Percentiles rank a stretch among this genome's conserved stretches.
Conservation (phyloP, 2,329 filamentous ascomycete species). For the Sclerotinia glacialis region DNA sequence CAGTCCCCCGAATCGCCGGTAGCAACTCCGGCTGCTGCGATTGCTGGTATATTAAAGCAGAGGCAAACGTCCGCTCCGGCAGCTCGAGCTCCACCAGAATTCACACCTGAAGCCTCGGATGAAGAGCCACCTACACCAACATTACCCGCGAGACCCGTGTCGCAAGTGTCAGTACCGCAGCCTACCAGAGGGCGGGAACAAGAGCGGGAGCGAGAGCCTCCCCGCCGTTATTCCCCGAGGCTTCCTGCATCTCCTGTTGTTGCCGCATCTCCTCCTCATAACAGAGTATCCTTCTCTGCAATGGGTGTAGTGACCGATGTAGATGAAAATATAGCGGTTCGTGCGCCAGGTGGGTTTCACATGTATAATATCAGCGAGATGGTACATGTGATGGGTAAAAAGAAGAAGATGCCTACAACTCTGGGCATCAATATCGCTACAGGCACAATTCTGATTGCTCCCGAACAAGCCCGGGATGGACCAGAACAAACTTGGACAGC, state of each 20-base stretch:
- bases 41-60: constrained; percentile 54
- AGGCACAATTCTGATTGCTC: constrained; percentile 85
- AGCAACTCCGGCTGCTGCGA: constrained; percentile 42
- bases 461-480: constrained; percentile 78
- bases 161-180: constrained; percentile 49
- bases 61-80: constrained; percentile 38
- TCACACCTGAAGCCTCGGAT: constrained; percentile 66
- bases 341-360: constrained; percentile 78
- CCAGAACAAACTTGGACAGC: constrained; percentile 90
- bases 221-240: constrained; percentile 32
- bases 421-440: constrained; percentile 89
- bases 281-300: constrained; percentile 43
- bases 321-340: constrained; percentile 43
- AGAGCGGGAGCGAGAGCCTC: constrained; percentile 26
- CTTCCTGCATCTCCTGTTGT: constrained; percentile 45
- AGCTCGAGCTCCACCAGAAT: constrained; percentile 49
- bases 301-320: constrained; percentile 45
- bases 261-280: constrained; percentile 53
- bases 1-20: constrained; percentile 23
- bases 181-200: constrained; percentile 26
- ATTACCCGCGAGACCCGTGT: constrained; percentile 61
- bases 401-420: constrained; percentile 98
- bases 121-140: constrained; percentile 58
- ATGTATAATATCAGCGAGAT: constrained; percentile 98
- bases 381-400: constrained; percentile 89